Percentiles rank a stretch among this genome's conserved stretches.
These are phyloP conservation scores for Raphanus sativus DNA, from an alignment of 345 rosid species.

Conservation along the genomic window DNA sequence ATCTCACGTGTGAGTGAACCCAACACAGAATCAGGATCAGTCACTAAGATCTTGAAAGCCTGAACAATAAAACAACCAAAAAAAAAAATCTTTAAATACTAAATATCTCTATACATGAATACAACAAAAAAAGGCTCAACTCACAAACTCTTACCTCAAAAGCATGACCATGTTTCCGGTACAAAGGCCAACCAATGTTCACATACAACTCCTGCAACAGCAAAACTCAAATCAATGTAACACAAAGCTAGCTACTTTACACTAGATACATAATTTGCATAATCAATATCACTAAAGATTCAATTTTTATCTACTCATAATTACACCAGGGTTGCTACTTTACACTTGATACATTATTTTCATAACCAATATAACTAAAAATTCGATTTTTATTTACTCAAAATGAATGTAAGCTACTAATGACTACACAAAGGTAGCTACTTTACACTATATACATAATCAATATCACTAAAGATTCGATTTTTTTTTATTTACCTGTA, in stretches of 20 bases:
- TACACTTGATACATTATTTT: not conserved
- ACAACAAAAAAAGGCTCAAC: not conserved
- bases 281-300: not conserved
- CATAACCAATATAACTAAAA: not conserved
- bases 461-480: not conserved
- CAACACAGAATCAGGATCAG: constrained; percentile 87
- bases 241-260: not conserved
- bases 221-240: constrained; percentile 9
- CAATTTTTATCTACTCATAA: not conserved
- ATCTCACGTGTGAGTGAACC: constrained; percentile 77
- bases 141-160: constrained; percentile 68
- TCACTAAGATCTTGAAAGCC: constrained; percentile 92
- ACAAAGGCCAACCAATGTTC: constrained; percentile 91
- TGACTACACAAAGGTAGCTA: not conserved
- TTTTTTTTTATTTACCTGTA: constrained; percentile 65
- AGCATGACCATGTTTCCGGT: constrained; percentile 93
- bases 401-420: not conserved
- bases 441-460: not conserved
- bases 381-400: not conserved
- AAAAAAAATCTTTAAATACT: not conserved
- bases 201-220: constrained; percentile 72
- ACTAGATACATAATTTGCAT: not conserved
- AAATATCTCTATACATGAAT: not conserved
- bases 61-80: constrained; percentile 32
- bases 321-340: not conserved